Base-by-base conservation (phyloP, 139 green algal species). In the Volvox reticuliferus region DNA sequence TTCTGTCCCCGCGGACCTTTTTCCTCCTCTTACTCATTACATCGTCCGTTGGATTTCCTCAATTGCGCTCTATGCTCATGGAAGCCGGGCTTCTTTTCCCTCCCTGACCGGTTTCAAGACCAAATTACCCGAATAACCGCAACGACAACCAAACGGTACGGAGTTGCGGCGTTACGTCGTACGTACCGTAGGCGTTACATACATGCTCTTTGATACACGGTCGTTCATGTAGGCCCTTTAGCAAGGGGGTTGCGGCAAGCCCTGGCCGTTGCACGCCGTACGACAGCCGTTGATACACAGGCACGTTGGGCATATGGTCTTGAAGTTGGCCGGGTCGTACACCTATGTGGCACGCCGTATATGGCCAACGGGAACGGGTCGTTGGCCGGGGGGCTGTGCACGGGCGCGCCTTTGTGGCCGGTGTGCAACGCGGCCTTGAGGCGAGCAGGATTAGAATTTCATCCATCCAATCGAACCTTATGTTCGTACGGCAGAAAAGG, bases 311-410 rank as follows among this genome's bases (percentile, higher is more conserved):
- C 84, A 89, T 24, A 89, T 62, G 36, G 37, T 71, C 12, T 17
- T 16, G 36, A 50, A 61, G 36, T 89, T 89, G 68, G 84, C 84
- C 1, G 84, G 84, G 37, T 89, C 68, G 84, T 82, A 89, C 65
- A 79, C 65, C 82, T 88, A 50, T 80, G 50, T 12, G 73, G 73
- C 26, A 80, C 68, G 62, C 19, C 62, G 19, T 69, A 19, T 19
- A 69, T 17, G 17, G 19, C 68, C 22, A n/a, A 77, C n/a, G n/a
- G 68, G 18, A 77, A 26, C 22, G 30, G 30, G 22, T 21, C 68
- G 68, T 77, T 26, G 6, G 17, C 30, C 68, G 22, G 68, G 17
- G n/a, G 9, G 21, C 68, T n/a, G 17, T 77, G 17, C 13, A 12
- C 14, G 21, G n/a, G 18, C 16, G 68, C 30, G 21, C 9, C 68